A percentile compares a stretch with the other conserved stretches of the same genome.
phyloP scores from a whole-genome alignment of 352 stramenopile genomes.

The Globisporangium irregulare region DNA sequence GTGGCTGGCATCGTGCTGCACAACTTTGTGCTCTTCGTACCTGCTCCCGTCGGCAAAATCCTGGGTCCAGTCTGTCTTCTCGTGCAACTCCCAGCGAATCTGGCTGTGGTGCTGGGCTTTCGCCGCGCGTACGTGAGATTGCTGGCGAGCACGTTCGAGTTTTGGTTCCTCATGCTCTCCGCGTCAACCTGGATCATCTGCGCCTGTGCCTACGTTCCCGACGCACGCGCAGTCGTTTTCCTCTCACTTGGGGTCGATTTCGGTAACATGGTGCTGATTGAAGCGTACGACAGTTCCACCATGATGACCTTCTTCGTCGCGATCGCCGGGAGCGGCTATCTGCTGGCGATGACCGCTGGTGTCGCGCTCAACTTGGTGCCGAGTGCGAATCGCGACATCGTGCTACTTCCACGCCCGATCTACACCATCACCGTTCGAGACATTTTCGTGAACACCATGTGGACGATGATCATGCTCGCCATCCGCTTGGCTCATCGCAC shows the following conservation, averaged over 20 bases:
- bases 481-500: neutral
- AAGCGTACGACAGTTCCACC: neutral
- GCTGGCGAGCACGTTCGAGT: constrained; percentile 2
- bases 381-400: neutral
- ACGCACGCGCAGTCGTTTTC: neutral
- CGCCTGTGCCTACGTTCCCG: neutral
- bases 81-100: neutral
- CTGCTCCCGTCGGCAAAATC: neutral
- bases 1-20: neutral
- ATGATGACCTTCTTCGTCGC: neutral
- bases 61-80: neutral
- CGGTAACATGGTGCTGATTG: constrained; percentile 3
- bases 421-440: neutral
- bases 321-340: neutral
- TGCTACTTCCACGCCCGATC: neutral
- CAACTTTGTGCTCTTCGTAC: constrained; percentile 1
- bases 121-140: neutral
- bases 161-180: neutral
- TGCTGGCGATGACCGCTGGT: neutral
- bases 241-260: neutral
- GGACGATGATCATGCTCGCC: constrained; percentile 6
- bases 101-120: neutral
- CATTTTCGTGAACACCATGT: constrained; percentile 1
- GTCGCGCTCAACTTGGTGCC: neutral
- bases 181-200: neutral